Base-by-base conservation (phyloP, 1,284 basidiomycete species). In the Afroboletus lepidellus region DNA sequence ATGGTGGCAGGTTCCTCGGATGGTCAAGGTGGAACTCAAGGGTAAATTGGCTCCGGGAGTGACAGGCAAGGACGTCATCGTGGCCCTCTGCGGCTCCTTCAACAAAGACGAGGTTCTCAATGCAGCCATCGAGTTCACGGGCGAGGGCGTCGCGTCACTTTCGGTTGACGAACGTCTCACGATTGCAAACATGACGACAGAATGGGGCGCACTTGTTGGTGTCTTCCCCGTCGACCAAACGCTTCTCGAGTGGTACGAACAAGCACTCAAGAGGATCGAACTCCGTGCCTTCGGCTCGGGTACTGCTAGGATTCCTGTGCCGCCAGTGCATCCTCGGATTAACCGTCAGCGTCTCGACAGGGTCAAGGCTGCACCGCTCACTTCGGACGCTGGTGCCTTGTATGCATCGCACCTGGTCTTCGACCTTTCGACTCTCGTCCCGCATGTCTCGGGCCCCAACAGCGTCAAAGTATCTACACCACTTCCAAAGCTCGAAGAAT, bases 1-100 rank as follows among this genome's bases (percentile, higher is more conserved):
- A 5, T 99, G 96, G 96, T 99, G 96, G 97, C 96, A 99, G 75
- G 90, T 99, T 24, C 96, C 96, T 7, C 84, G 94, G 9, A 94
- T 98, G 80, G 84, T 99, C 70, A 93, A 93, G 57, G 96, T 99
- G 54, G 94, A 98, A 65, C 78, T 99, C 38, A 84, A 80, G 55
- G 96, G 96, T 13, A 75, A 76, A 56, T 80, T 98, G 0, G 79
- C 90, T 0, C 82, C 87, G 0, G 97, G 97, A 8, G 96, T 98
- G 0, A 97, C 94, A 0, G 97, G 97, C 33, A 99, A 99, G 72
- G 96, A 99, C 64, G 92, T 99, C 41, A 99, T 99, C 55, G 92
- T 99, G 12, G 96, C 96, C 0, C 81, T 99, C 5, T 98, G 96
- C 56, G 94, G 96, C 11, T 90, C 88, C 43, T 99, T 99, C 78